Conservation (phyloP, 257 asterid genomes). For the Echites panduratus region DNA sequence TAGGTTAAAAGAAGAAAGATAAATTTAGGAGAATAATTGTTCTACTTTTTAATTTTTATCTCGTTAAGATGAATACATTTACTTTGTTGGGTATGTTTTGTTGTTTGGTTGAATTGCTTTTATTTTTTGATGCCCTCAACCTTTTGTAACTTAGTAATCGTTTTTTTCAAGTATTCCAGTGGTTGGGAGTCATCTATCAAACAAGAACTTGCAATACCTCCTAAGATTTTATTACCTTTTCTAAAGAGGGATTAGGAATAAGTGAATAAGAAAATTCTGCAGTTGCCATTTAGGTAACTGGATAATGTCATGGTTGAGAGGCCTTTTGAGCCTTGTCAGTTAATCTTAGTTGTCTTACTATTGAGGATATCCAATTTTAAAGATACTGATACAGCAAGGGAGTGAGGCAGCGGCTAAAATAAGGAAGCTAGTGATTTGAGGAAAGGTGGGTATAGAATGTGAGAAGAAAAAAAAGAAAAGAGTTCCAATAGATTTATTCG, state of each 20-base stretch:
- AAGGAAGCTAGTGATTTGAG: neutral
- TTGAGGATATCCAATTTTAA: neutral
- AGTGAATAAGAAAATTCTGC: neutral
- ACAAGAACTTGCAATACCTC: neutral
- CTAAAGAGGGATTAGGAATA: neutral
- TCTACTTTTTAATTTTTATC: neutral
- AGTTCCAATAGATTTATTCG: neutral
- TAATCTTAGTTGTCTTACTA: neutral
- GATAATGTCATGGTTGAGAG: neutral
- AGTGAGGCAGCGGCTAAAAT: neutral
- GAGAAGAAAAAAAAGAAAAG: neutral
- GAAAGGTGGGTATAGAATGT: neutral
- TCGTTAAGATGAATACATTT: neutral
- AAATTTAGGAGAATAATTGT: neutral
- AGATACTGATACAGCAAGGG: neutral
- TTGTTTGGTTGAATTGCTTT: neutral
- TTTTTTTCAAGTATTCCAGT: neutral
- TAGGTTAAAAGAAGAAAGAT: neutral
- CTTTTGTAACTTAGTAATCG: neutral
- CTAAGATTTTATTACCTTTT: neutral
- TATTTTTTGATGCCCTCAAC: neutral
- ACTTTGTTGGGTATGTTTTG: neutral
- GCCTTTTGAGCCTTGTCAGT: neutral
- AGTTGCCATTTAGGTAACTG: neutral
- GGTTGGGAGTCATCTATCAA: neutral